Conservation (phyloP, 148 eudicot genomes). For the Oxyria digyna region DNA sequence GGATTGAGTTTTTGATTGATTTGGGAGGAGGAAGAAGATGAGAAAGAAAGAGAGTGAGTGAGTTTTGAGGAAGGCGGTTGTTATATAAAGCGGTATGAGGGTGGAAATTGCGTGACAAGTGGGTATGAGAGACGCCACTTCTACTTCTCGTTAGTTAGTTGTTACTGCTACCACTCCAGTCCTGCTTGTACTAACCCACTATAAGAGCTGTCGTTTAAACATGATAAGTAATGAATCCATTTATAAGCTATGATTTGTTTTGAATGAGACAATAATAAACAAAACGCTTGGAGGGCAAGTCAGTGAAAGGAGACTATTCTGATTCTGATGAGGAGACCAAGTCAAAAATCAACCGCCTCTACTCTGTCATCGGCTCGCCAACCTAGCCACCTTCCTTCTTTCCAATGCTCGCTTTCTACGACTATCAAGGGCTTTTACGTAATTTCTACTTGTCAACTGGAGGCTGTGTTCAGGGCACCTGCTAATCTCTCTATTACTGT, state of each 20-base stretch:
- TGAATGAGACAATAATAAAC: too few species aligned
- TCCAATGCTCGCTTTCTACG: background rate
- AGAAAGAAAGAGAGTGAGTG: background rate
- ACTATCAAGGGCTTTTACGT: background rate
- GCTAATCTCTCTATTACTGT: background rate
- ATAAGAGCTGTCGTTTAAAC: background rate
- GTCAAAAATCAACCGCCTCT: too few species aligned
- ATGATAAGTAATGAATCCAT: too few species aligned
- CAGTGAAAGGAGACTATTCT: background rate
- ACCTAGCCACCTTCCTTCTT: background rate
- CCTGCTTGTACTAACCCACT: background rate
- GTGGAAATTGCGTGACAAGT: constrained; percentile 2
- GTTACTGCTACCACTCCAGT: constrained; percentile 1
- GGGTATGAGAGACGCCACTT: background rate
- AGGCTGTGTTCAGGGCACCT: background rate
- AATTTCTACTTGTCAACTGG: background rate
- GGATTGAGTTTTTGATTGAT: background rate
- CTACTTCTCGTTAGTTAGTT: too few species aligned
- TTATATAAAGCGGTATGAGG: background rate
- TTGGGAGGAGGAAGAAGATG: background rate
- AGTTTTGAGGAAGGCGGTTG: background rate
- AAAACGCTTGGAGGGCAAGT: background rate
- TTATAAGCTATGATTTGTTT: too few species aligned
- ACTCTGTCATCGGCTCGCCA: too few species aligned
- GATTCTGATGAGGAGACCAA: background rate